Evolutionary conservation across 1,284 basidiomycete genomes (phyloP).

Genomic region (Coriolopsis trogii): DNA sequence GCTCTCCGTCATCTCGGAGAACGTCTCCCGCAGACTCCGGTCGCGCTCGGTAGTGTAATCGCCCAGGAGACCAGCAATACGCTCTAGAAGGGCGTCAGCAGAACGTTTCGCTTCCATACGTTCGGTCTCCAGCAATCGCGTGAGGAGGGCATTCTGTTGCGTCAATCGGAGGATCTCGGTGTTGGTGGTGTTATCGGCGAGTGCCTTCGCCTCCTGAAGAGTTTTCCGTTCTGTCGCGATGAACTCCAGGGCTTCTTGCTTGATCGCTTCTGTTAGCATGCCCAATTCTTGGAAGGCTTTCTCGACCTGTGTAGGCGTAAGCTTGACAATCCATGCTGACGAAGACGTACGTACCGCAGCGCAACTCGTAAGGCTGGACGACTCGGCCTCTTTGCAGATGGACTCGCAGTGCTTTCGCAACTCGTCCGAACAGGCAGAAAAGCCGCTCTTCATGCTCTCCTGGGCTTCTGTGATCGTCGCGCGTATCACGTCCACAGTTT

Average conservation of each 20-base stretch:
- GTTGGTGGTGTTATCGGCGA: constrained; percentile 54
- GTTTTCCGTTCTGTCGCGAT: constrained; percentile 58
- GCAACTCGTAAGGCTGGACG: constrained; percentile 46
- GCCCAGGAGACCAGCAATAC: constrained; percentile 70
- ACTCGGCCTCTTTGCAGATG: constrained; percentile 50
- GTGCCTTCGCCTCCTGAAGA: constrained; percentile 50
- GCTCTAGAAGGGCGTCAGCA: constrained; percentile 72
- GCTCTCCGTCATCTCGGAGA: constrained; percentile 55
- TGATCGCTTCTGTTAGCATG: constrained; percentile 60
- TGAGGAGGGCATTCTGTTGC: constrained; percentile 74
- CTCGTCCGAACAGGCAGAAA: constrained; percentile 55
- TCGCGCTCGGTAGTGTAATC: constrained; percentile 75
- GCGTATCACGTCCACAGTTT: constrained; percentile 52
- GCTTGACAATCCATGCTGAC: not conserved
- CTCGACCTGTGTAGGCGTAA: constrained; percentile 44
- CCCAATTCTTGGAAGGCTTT: constrained; percentile 53
- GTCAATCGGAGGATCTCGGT: constrained; percentile 69
- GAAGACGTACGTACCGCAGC: constrained; percentile 39
- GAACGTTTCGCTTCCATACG: constrained; percentile 64
- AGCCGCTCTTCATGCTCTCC: constrained; percentile 53
- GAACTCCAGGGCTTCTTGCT: constrained; percentile 61
- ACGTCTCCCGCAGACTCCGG: constrained; percentile 62
- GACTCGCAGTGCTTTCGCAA: constrained; percentile 52
- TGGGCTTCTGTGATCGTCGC: constrained; percentile 53
- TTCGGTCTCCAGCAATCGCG: constrained; percentile 67